Conservation (phyloP, 2,329 filamentous ascomycete genomes). For the Microascus cirrosus region DNA sequence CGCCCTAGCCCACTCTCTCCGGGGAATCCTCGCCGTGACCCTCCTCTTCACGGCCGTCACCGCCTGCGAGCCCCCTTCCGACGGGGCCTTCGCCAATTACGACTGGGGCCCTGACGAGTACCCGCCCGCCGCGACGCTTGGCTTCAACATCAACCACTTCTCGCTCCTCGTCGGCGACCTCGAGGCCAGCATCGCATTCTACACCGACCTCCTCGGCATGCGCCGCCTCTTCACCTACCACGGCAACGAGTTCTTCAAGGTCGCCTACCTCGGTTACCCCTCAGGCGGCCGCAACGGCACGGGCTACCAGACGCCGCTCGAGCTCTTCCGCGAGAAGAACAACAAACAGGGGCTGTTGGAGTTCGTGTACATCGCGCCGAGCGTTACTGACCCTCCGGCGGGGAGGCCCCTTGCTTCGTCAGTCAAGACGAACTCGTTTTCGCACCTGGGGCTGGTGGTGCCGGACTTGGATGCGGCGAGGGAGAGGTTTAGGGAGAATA, state of each 20-base stretch:
- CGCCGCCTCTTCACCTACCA: conserved; percentile 21
- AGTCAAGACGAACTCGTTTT: conserved; percentile 17
- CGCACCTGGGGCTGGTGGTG: conserved; percentile 23
- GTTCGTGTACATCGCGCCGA: conserved; percentile 14
- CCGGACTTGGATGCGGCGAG: conserved; percentile 17
- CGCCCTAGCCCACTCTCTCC: too few species aligned
- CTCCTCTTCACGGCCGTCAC: neutral
- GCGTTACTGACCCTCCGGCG: conserved; percentile 8
- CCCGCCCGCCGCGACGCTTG: conserved; percentile 16
- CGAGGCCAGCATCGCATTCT: conserved; percentile 18
- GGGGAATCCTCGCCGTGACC: neutral
- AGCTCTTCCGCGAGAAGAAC: conserved; percentile 21
- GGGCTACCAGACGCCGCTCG: conserved; percentile 20
- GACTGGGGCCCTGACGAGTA: conserved; percentile 11
- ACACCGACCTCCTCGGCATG: conserved; percentile 20
- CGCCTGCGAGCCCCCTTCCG: neutral
- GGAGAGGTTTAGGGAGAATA: conserved; percentile 12
- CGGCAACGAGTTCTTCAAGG: conserved; percentile 14
- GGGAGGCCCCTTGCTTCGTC: conserved; percentile 7
- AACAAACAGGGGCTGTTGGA: conserved; percentile 20
- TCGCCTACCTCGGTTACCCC: conserved; percentile 23
- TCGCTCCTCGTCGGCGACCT: conserved; percentile 19
- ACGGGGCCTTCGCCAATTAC: neutral
- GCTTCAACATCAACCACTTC: conserved; percentile 24
- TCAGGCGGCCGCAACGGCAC: conserved; percentile 25